A percentile compares a stretch with the other conserved stretches of the same genome.
These are phyloP conservation scores for Brachypodium distachyon DNA, from an alignment of 202 grass and related monocot species.

Conservation along the genomic window DNA sequence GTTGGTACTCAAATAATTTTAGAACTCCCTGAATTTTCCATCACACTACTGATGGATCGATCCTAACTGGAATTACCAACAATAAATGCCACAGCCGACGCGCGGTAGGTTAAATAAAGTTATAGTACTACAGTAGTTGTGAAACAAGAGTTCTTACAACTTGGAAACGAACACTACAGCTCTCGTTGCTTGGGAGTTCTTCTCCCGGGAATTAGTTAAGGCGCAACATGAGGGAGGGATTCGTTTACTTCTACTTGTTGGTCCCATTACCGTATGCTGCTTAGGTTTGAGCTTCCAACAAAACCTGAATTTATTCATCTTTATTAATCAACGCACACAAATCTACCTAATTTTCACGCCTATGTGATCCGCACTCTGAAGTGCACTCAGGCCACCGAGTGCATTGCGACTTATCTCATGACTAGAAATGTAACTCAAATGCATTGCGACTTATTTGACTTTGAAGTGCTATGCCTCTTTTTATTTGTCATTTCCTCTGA, in stretches of 20 bases:
- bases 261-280: constrained; percentile 17
- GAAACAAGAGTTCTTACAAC: not conserved
- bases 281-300: not conserved
- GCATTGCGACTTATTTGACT: too few species aligned
- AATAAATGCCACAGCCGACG: constrained; percentile 5
- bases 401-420: too few species aligned
- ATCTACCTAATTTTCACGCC: not conserved
- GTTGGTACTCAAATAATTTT: not conserved
- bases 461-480: too few species aligned
- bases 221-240: not conserved
- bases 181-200: constrained; percentile 1
- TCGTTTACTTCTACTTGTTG: not conserved
- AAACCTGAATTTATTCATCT: not conserved
- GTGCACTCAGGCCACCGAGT: too few species aligned
- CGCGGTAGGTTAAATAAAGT: constrained; percentile 13
- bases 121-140: not conserved
- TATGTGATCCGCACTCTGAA: too few species aligned
- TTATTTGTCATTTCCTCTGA: too few species aligned
- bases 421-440: too few species aligned
- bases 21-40: not conserved
- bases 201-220: constrained; percentile 11
- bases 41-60: not conserved
- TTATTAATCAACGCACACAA: not conserved
- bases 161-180: constrained; percentile 19
- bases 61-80: constrained; percentile 27